Percentiles rank a stretch among this genome's conserved stretches.
Conservation (phyloP, 768 basidiomycete genomes). For the Psilocybe sp. region DNA sequence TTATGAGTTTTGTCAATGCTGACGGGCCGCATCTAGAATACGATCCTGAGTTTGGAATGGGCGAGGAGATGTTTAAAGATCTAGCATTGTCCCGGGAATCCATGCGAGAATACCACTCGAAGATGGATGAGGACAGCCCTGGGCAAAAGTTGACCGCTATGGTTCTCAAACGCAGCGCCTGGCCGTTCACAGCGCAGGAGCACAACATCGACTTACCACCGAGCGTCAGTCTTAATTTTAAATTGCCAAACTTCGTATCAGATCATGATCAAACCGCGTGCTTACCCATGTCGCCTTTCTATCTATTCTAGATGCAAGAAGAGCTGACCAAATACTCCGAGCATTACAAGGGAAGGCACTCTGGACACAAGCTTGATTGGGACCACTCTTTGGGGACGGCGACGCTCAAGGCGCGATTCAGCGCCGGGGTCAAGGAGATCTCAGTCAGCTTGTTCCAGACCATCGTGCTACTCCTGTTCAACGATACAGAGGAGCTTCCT, state of each 20-base stretch:
- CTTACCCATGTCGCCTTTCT: constrained; percentile 1
- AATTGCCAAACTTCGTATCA: not conserved
- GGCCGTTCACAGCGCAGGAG: constrained; percentile 71
- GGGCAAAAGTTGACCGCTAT: constrained; percentile 63
- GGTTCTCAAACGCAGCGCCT: constrained; percentile 85
- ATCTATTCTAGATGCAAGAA: constrained; percentile 58
- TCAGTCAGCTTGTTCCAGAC: constrained; percentile 90
- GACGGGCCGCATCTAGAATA: constrained; percentile 56
- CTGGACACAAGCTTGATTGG: constrained; percentile 77
- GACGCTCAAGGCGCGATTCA: constrained; percentile 70
- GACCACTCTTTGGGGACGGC: constrained; percentile 85
- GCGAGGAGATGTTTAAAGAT: constrained; percentile 95
- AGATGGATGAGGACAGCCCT: constrained; percentile 33
- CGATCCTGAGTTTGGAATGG: constrained; percentile 93
- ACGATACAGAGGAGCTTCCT: constrained; percentile 55
- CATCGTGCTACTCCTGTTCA: constrained; percentile 83
- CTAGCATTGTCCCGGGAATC: constrained; percentile 73
- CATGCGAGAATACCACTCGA: constrained; percentile 61
- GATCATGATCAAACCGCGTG: not conserved
- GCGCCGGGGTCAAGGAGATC: constrained; percentile 74
- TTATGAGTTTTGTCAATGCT: constrained; percentile 1
- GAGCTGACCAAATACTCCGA: constrained; percentile 59
- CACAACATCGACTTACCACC: constrained; percentile 51
- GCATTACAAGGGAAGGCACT: constrained; percentile 81
- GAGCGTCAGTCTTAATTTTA: constrained; percentile 32